A percentile compares a stretch with the other conserved stretches of the same genome.
These are phyloP conservation scores for Nicotiana tabacum DNA, from an alignment of 257 asterid genomes.

Conservation along the genomic window DNA sequence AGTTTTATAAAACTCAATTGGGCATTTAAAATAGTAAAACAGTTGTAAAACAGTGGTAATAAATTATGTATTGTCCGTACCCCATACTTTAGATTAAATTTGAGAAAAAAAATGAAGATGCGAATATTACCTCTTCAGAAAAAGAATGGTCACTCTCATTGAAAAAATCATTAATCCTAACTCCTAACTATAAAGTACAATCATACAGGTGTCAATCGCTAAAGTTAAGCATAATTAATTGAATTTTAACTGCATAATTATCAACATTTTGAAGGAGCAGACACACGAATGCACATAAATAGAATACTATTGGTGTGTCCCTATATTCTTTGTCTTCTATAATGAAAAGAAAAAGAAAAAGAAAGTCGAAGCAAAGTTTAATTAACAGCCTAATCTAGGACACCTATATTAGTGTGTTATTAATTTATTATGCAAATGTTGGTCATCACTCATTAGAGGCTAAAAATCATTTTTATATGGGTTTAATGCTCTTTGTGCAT, in stretches of 20 bases:
- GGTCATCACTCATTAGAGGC: neutral
- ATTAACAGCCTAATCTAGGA: neutral
- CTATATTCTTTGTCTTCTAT: constrained; percentile 15
- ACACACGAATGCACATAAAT: constrained; percentile 23
- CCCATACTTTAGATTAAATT: neutral
- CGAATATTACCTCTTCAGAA: constrained; percentile 9
- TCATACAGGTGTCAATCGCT: constrained; percentile 25
- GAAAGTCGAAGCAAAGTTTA: neutral
- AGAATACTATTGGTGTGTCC: constrained; percentile 28
- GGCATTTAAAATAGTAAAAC: neutral
- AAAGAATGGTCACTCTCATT: constrained; percentile 11
- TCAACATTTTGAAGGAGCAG: constrained; percentile 16
- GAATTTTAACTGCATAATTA: constrained; percentile 18
- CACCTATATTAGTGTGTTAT: neutral
- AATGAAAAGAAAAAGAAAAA: neutral
- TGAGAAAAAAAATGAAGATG: too few relatives aligned
- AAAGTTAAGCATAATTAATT: constrained; percentile 22
- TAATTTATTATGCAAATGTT: neutral
- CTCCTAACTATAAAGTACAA: neutral
- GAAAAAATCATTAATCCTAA: neutral
- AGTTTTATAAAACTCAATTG: neutral
- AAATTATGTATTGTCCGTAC: neutral
- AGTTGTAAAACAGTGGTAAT: neutral
- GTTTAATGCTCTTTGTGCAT: neutral
- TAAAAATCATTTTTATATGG: neutral